These are phyloP conservation scores for Pulveroboletus frians DNA, from an alignment of 768 basidiomycete species.

Conservation along the genomic window DNA sequence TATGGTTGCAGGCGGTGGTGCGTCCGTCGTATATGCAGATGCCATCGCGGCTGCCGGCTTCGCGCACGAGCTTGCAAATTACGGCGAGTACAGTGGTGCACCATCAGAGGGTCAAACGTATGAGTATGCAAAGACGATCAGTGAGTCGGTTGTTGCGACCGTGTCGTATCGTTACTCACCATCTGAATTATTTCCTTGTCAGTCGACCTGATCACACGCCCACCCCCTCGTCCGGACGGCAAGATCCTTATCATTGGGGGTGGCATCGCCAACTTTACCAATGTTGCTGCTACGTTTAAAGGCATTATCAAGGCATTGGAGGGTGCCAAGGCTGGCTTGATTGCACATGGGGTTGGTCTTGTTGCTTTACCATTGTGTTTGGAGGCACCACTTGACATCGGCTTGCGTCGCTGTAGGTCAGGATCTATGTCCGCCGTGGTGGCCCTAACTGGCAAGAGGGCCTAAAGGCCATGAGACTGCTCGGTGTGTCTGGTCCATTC, in stretches of 20 bases:
- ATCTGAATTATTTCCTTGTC: background rate
- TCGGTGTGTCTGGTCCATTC: slow-evolving; percentile 39
- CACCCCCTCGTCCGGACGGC: slow-evolving; percentile 74
- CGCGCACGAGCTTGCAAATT: slow-evolving; percentile 97
- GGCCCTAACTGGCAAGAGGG: slow-evolving; percentile 99
- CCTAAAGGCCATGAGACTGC: slow-evolving; percentile 96
- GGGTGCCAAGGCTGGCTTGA: slow-evolving; percentile 83
- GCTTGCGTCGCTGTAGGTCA: slow-evolving; percentile 57
- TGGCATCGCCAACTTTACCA: slow-evolving; percentile 99
- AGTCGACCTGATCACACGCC: slow-evolving; percentile 95
- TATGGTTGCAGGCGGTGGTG: slow-evolving; percentile 98
- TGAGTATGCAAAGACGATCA: slow-evolving; percentile 98
- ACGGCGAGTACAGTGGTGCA: slow-evolving; percentile 98
- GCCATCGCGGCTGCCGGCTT: slow-evolving; percentile 90
- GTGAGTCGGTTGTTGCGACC: slow-evolving; percentile 40
- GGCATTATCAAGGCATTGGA: slow-evolving; percentile 97
- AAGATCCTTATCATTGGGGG: slow-evolving; percentile 99
- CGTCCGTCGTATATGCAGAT: slow-evolving; percentile 63
- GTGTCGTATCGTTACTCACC: background rate
- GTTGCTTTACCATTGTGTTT: background rate
- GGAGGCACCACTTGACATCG: background rate
- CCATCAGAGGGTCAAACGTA: slow-evolving; percentile 98
- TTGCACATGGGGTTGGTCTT: slow-evolving; percentile 36
- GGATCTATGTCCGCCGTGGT: slow-evolving; percentile 96
- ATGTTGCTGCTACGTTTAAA: slow-evolving; percentile 99